Base-by-base conservation (phyloP, 495 filamentous ascomycete genomes). In the Gamarada debralockiae region DNA sequence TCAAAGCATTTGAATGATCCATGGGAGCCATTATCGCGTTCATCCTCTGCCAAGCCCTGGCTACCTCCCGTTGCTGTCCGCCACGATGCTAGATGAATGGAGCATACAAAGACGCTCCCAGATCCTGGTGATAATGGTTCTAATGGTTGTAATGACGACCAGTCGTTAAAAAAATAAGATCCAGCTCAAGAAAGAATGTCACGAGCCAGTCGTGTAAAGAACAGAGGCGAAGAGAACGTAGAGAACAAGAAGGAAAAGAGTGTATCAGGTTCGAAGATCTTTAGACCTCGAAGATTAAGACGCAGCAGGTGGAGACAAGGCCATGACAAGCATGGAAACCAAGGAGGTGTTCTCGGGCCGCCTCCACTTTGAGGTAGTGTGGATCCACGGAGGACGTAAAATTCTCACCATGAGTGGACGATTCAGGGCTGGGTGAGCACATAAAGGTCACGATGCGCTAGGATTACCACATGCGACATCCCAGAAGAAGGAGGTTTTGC, bases 151-250 rank as follows among this genome's bases (percentile, higher is more conserved):
- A 37, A 9, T 22, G 37, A 22, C 50, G 18, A 49, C 23, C 20
- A 23, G 36, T 20, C 20, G 21, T 21, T 40, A 24, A n/a, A n/a
- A n/a, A n/a, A n/a, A 48, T 10, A 54, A 55, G 27, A 52, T 24
- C 31, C 42, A 57, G 33, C 44, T 20, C 13, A 57, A 57, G 48
- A 58, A 55, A 22, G 29, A 23, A 56, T 21, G 6, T 42, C 55
- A 60, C 57, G 57, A 59, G 43, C 63, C 57, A 58, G 59, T 46
- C 52, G 55, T 57, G 55, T 33, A 29, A 56, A 50, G 41, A 53
- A 55, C 18, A 50, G 55, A 62, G 50, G 51, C 27, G 43, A 61
- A 64, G 52, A 63, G 60, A 61, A 59, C 39, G 45, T 61, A 56
- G 59, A 53, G 46, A 60, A 63, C 50, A 48, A 39, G 27, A 47